Evolutionary conservation across 2,329 filamentous ascomycete species (phyloP).

Genomic region (Sporothrix sp.): DNA sequence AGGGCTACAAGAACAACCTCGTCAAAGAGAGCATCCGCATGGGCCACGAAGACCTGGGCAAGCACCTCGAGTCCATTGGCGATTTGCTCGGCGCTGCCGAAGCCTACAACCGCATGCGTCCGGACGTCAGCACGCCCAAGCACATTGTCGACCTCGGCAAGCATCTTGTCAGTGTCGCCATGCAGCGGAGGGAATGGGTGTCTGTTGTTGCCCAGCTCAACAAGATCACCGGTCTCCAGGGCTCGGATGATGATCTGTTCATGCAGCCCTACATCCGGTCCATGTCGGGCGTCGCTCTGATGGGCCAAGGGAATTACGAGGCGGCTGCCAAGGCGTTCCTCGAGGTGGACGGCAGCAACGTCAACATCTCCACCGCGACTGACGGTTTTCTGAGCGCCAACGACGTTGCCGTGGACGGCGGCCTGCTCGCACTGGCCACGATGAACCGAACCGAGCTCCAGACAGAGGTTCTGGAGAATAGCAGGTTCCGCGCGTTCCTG

Average conservation of each 20-base stretch:
- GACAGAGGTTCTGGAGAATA: constrained; percentile 66
- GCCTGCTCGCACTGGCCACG: constrained; percentile 78
- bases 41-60: constrained; percentile 85
- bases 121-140: constrained; percentile 73
- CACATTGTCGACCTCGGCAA: constrained; percentile 77
- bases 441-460: constrained; percentile 75
- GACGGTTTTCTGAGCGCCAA: constrained; percentile 64
- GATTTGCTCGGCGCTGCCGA: constrained; percentile 64
- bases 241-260: constrained; percentile 35
- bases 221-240: constrained; percentile 51
- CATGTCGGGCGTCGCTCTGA: constrained; percentile 39
- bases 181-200: constrained; percentile 71
- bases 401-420: constrained; percentile 86
- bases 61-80: constrained; percentile 70
- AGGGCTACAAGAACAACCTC: constrained; percentile 90
- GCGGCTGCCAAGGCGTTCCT: constrained; percentile 68
- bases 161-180: constrained; percentile 63
- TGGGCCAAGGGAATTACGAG: constrained; percentile 37
- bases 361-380: constrained; percentile 47
- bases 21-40: constrained; percentile 93
- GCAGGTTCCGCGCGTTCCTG: constrained; percentile 72
- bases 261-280: constrained; percentile 44
- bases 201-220: constrained; percentile 48
- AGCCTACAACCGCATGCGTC: constrained; percentile 76
- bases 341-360: constrained; percentile 40